These are phyloP conservation scores for Cubamyces sp. DNA, from an alignment of 768 basidiomycete species.

Conservation along the genomic window DNA sequence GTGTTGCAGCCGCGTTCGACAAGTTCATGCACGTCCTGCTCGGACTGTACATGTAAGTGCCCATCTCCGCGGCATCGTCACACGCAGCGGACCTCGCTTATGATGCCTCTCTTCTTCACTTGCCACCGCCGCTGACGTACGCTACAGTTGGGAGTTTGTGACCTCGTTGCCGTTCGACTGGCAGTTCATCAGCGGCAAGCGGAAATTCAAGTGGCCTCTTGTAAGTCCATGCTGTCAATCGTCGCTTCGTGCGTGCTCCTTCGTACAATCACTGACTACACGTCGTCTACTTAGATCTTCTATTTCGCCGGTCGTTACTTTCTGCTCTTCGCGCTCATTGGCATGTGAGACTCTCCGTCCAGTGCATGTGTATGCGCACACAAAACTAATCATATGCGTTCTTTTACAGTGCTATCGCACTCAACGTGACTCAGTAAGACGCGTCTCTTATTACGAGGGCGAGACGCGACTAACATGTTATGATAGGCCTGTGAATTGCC, in stretches of 20 bases:
- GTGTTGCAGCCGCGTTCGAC: slow-evolving; percentile 40
- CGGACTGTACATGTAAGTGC: slow-evolving; percentile 48
- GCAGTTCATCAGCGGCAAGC: slow-evolving; percentile 44
- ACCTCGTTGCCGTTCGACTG: slow-evolving; percentile 49
- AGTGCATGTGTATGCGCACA: background rate
- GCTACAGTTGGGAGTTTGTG: slow-evolving; percentile 47
- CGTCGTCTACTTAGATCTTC: slow-evolving; percentile 38
- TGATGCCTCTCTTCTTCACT: background rate
- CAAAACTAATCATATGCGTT: slow-evolving; percentile 2
- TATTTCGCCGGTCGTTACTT: slow-evolving; percentile 52
- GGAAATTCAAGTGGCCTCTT: slow-evolving; percentile 51
- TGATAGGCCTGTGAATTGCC: slow-evolving; percentile 45
- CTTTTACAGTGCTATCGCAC: slow-evolving; percentile 37
- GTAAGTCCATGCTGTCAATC: slow-evolving; percentile 28
- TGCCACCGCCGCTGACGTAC: background rate
- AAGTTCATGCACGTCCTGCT: slow-evolving; percentile 48
- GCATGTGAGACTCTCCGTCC: slow-evolving; percentile 43
- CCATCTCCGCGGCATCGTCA: no score
- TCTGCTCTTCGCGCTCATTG: slow-evolving; percentile 48
- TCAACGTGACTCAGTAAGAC: slow-evolving; percentile 41
- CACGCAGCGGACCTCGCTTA: no score
- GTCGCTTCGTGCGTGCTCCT: no score
- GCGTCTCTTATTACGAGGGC: background rate
- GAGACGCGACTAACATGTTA: background rate
- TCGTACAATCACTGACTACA: background rate